Evolutionary conservation across 73 alveolate genomes (phyloP), one percentile per base, ranked within the genome.

Genomic region (Symbiodinium natans): DNA sequence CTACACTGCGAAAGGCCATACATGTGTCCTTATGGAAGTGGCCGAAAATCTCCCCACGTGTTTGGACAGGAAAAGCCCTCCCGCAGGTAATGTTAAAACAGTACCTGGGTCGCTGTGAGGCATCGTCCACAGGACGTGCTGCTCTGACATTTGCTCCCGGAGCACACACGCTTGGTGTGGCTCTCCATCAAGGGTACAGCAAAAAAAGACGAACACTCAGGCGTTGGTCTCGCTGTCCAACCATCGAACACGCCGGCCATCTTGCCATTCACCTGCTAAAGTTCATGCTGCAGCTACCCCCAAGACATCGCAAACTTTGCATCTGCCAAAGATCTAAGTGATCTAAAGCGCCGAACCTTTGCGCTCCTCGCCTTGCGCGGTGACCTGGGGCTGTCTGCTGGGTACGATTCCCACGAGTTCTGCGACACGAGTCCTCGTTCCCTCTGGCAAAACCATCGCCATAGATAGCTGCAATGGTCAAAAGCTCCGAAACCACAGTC

Each of bases 171-270:
- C 80, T 63, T 36, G 27, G 80, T 63, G 80, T 36, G 27, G 80
- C 80, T 82, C 41, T 38, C 8, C 92, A 8, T 19, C 5, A 43
- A 36, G 39, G 40, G 46, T 33, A 38, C 73, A 29, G 48, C 19
- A 31, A 36, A 23, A 31, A 36, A 27, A 13, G 19, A 33, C 38
- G 41, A 41, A 29, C 23, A 19, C 87, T 31, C 33, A 34, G 34
- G 54, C 41, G 52, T 36, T 77, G n/a, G 80, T 17, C 77, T 41
- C 92, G 19, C 36, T 80, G 33, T 86, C 94, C 63, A 86, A 5
- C 94, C 94, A 86, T 11, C 94, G 94, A 34, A 86, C 84, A 31
- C 94, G 94, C 42, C 94, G 94, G 40, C 94, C 94, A n/a, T 86
- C 94, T 39, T 71, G 27, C 94, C 94, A 86, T 23, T 86, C 94